Evolutionary conservation across 371 early-diverging fungal genomes (phyloP).

Genomic region (Lichtheimia hyalospora): DNA sequence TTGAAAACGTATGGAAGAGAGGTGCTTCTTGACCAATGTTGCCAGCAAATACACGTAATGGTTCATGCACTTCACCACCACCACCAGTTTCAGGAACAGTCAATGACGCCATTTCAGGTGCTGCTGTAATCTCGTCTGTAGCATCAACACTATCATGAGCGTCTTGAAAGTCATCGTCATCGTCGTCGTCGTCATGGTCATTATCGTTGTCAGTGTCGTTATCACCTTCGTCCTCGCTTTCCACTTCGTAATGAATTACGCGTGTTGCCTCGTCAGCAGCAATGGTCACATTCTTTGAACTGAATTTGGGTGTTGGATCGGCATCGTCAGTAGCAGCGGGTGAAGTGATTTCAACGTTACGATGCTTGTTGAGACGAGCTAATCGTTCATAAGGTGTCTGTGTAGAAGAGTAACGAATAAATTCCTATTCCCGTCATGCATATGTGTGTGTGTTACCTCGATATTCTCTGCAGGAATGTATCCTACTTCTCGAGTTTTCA

Average conservation of each 20-base stretch:
- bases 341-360: slow-evolving; percentile 73
- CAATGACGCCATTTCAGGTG: not conserved
- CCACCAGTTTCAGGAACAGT: not conserved
- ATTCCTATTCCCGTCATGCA: not conserved
- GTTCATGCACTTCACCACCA: not conserved
- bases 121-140: not conserved
- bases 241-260: slow-evolving; percentile 40
- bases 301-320: not conserved
- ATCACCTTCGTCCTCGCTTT: slow-evolving; percentile 39
- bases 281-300: slow-evolving; percentile 33
- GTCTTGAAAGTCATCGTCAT: slow-evolving; percentile 13
- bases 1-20: slow-evolving; percentile 53
- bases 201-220: slow-evolving; percentile 23
- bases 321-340: slow-evolving; percentile 20
- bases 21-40: slow-evolving; percentile 55
- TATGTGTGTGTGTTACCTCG: slow-evolving; percentile 55
- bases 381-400: slow-evolving; percentile 87
- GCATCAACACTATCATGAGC: not conserved
- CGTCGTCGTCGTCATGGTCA: slow-evolving; percentile 2
- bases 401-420: not conserved
- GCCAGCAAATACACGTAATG: slow-evolving; percentile 55
- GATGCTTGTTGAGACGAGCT: slow-evolving; percentile 86
- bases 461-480: slow-evolving; percentile 97
- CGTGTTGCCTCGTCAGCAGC: slow-evolving; percentile 22
- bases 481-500: slow-evolving; percentile 86